Evolutionary conservation across 2,329 filamentous ascomycete species (phyloP).

Genomic region (Fusarium coffeatum): DNA sequence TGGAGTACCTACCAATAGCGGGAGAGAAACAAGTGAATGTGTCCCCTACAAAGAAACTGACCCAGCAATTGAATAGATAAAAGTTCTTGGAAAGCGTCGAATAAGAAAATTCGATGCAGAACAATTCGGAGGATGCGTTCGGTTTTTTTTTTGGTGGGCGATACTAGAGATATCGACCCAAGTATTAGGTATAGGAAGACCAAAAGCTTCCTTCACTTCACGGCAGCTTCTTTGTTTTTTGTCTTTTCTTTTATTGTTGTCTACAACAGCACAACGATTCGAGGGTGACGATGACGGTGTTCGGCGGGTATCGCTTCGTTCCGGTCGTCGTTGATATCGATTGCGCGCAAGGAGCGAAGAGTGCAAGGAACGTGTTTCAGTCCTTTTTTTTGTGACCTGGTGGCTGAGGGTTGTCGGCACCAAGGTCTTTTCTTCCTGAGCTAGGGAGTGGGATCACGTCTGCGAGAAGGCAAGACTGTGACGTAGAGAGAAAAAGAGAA

Average conservation of each 20-base stretch:
- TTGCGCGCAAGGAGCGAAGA: conserved; percentile 51
- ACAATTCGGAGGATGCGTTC: conserved; percentile 18
- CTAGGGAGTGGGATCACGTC: conserved; percentile 43
- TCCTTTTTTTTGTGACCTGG: conserved; percentile 49
- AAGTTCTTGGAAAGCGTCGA: conserved; percentile 39
- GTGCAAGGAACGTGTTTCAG: conserved; percentile 58
- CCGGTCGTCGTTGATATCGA: conserved; percentile 52
- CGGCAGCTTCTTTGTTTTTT: conserved; percentile 42
- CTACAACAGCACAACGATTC: conserved; percentile 53
- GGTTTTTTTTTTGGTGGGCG: conserved; percentile 7
- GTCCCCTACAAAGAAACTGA: conserved; percentile 75
- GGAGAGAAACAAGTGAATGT: conserved; percentile 99
- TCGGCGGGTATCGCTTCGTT: conserved; percentile 51
- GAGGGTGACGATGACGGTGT: conserved; percentile 49
- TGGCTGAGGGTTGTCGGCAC: conserved; percentile 47
- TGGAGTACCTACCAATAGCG: conserved; percentile 69
- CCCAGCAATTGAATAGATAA: conserved; percentile 30
- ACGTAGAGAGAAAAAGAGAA: conserved; percentile 32
- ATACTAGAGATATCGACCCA: conserved; percentile 26
- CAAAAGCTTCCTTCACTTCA: conserved; percentile 48
- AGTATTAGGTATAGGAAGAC: conserved; percentile 35
- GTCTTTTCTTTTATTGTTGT: conserved; percentile 48
- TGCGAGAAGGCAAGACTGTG: conserved; percentile 25
- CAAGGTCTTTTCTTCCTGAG: conserved; percentile 37
- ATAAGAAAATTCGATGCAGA: conserved; percentile 40